Conservation (phyloP, 2,329 filamentous ascomycete species). For the Microdochium bolleyi region DNA sequence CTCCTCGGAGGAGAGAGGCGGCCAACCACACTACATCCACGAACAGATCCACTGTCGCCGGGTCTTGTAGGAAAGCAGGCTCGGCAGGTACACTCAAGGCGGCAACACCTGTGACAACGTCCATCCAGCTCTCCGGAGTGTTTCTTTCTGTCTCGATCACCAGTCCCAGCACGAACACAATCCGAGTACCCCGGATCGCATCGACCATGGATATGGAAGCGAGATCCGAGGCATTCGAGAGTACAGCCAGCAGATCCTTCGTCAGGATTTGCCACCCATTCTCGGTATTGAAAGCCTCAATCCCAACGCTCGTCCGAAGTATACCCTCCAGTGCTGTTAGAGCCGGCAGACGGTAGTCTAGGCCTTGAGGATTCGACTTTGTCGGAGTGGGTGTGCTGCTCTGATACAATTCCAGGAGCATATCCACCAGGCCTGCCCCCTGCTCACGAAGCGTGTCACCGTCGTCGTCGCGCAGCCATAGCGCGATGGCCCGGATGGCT, state of each 20-base stretch:
- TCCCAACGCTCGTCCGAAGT: slow-evolving; percentile 36
- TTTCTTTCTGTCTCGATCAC: slow-evolving; percentile 39
- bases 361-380: slow-evolving; percentile 12
- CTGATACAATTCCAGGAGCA: slow-evolving; percentile 56
- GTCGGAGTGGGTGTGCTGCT: slow-evolving; percentile 13
- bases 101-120: slow-evolving; percentile 40
- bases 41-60: slow-evolving; percentile 36
- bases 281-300: slow-evolving; percentile 38
- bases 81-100: slow-evolving; percentile 31
- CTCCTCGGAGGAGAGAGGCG: slow-evolving; percentile 47
- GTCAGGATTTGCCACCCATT: slow-evolving; percentile 46
- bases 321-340: slow-evolving; percentile 54
- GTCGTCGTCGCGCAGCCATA: slow-evolving; percentile 66
- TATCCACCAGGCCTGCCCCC: slow-evolving; percentile 50
- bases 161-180: slow-evolving; percentile 45
- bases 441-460: slow-evolving; percentile 49
- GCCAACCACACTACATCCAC: slow-evolving; percentile 44
- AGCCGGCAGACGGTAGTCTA: slow-evolving; percentile 47
- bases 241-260: slow-evolving; percentile 37
- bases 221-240: slow-evolving; percentile 22
- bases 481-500: slow-evolving; percentile 46
- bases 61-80: slow-evolving; percentile 4
- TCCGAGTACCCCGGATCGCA: slow-evolving; percentile 42
- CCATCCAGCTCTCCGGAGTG: slow-evolving; percentile 49
- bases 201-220: slow-evolving; percentile 15